Evolutionary conservation across 2,329 filamentous ascomycete species (phyloP).

Genomic region (Paracamarosporium sp.): DNA sequence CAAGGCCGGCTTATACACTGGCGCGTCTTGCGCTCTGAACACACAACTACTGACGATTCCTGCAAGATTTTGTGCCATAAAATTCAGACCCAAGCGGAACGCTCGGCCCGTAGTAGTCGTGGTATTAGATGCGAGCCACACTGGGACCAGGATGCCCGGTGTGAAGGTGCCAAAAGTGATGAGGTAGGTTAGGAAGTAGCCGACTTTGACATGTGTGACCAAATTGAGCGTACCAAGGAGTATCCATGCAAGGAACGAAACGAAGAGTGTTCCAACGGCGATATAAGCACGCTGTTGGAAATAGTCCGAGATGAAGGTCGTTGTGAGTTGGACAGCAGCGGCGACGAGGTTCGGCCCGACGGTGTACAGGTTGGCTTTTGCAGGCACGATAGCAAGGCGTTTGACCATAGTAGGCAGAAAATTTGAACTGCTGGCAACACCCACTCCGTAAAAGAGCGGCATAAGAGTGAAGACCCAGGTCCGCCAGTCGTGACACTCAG

Average conservation of each 20-base stretch:
- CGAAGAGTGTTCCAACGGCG: not conserved
- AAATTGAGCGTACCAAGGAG: not conserved
- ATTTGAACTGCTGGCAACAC: not conserved
- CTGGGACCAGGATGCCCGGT: not conserved
- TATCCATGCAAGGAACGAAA: too few relatives aligned
- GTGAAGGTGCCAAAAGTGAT: not conserved
- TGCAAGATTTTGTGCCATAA: too few relatives aligned
- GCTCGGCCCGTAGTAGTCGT: not conserved
- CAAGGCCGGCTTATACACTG: not conserved
- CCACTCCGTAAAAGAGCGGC: not conserved
- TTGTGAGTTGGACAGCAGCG: not conserved
- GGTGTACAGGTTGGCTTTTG: not conserved
- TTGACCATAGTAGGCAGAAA: not conserved
- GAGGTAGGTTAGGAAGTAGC: not conserved
- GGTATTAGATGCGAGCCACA: not conserved
- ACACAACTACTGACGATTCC: not conserved
- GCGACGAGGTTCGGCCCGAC: not conserved
- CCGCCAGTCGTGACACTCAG: too few relatives aligned
- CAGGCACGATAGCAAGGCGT: not conserved
- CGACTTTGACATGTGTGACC: not conserved
- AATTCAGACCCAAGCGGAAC: not conserved
- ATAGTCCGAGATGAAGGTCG: not conserved
- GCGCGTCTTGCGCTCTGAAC: not conserved
- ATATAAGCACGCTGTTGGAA: not conserved
- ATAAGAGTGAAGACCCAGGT: not conserved